Base-by-base conservation (phyloP, 805 yeast species). In the Lipomyces starkeyi region DNA sequence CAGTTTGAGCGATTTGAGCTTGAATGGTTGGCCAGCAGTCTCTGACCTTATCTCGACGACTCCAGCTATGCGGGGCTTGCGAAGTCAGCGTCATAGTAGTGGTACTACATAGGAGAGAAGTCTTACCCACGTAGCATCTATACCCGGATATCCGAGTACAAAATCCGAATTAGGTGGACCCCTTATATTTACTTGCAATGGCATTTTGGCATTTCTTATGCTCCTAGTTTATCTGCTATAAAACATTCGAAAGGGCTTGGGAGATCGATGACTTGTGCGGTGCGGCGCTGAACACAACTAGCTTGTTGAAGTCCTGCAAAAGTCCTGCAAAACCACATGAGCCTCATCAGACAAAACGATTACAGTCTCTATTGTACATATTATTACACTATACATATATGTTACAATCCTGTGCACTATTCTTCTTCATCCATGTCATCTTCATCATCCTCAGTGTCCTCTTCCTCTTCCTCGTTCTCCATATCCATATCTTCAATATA, bases 101-200 rank as follows among this genome's bases (percentile, higher is more conserved):
- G 25, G 27, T 3, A n/a, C 34, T n/a, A 32, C 40, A 29, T 29
- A 8, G 17, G 8, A 17, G n/a, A 13, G 40, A 55, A 22, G 20
- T 35, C 74, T 52, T 63, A 73, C 75, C 77, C 80, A 77, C 5
- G 82, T 76, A 0, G 83, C 83, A 2, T 78, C 75, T n/a, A 81
- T 77, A 0, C 83, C 83, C 2, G 83, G 83, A 61, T 74, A 81
- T 13, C 83, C 83, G 54, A 75, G 78, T 25, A 81, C 80, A 8
- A 80, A 68, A 56, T 80, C 83, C 61, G 79, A 80, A 63, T 81
- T 81, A 5, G 83, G 81, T 8, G 73, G 73, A 1, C 83, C 82
- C 35, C 74, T 71, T 53, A 79, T 70, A 47, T 75, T 73, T 62
- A 78, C 69, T 17, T 52, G 47, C 55, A 53, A 53, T 14, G 68